These are phyloP conservation scores for Phoenix dactylifera DNA, from an alignment of 176 grass and related monocot species.

Conservation along the genomic window DNA sequence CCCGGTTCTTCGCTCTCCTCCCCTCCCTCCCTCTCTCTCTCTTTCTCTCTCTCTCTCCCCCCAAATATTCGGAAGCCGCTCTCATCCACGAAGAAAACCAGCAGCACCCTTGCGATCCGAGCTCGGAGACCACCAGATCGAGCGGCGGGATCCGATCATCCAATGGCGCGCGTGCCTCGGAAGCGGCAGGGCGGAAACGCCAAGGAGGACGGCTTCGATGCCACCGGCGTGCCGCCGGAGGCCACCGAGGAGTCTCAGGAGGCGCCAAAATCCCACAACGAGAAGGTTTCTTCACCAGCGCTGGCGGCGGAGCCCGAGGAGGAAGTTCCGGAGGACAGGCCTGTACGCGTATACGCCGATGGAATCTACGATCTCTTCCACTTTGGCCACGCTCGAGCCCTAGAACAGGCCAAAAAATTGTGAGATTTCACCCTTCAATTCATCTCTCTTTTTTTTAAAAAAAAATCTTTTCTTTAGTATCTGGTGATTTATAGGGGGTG, in stretches of 20 bases:
- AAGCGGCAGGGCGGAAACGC: constrained; percentile 37
- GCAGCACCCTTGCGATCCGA: no score
- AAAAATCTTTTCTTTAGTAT: no score
- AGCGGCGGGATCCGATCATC: not conserved
- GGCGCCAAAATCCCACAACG: not conserved
- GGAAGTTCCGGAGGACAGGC: not conserved
- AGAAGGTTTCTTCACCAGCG: not conserved
- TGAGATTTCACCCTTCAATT: constrained; percentile 9
- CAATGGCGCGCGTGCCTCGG: constrained; percentile 59
- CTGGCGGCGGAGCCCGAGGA: not conserved
- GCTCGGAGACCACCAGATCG: no score
- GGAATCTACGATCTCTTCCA: constrained; percentile 99
- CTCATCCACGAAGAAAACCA: no score
- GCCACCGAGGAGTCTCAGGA: not conserved
- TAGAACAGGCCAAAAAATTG: constrained; percentile 92
- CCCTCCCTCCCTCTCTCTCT: no score
- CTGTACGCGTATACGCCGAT: constrained; percentile 81
- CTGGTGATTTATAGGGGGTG: no score
- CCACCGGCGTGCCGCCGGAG: not conserved
- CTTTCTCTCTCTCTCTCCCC: no score
- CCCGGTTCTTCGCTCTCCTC: no score
- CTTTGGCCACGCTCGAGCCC: constrained; percentile 91
- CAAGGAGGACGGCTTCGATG: not conserved
- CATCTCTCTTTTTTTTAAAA: no score
- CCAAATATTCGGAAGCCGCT: no score